Evolutionary conservation across 495 filamentous ascomycete genomes (phyloP).

Genomic region (Penicillium cinerascens): DNA sequence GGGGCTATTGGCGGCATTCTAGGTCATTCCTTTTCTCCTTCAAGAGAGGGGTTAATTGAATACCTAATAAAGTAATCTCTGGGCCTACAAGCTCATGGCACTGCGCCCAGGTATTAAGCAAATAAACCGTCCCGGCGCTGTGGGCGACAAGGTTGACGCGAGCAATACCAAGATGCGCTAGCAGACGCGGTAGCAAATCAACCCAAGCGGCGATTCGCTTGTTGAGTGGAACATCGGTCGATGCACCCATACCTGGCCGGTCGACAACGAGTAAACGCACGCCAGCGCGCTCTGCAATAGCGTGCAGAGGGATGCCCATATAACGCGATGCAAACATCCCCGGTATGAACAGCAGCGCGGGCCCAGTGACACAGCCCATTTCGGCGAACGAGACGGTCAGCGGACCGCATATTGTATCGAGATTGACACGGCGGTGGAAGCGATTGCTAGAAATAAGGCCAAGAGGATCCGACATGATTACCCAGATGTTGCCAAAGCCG

Average conservation of each 20-base stretch:
- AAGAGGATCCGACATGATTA: neutral
- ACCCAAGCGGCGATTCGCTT: constrained; percentile 39
- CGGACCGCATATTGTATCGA: constrained; percentile 19
- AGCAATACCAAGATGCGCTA: constrained; percentile 35
- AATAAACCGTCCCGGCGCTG: constrained; percentile 45
- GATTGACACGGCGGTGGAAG: constrained; percentile 27
- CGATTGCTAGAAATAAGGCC: constrained; percentile 18
- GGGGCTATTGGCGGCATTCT: constrained; percentile 25
- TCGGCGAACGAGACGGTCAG: constrained; percentile 28
- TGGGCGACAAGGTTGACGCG: constrained; percentile 42
- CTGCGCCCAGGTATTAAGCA: constrained; percentile 40
- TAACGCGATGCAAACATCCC: constrained; percentile 38
- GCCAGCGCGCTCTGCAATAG: constrained; percentile 25
- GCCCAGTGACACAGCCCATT: constrained; percentile 14
- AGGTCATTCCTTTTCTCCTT: too few relatives aligned
- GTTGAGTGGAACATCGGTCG: constrained; percentile 36
- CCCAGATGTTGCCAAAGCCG: too few relatives aligned
- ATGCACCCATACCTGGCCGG: constrained; percentile 41
- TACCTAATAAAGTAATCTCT: constrained; percentile 34
- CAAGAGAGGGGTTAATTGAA: neutral
- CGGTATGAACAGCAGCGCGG: constrained; percentile 27
- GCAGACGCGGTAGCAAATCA: constrained; percentile 39
- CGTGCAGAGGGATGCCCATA: constrained; percentile 22
- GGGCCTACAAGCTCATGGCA: constrained; percentile 39
- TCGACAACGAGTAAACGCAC: constrained; percentile 32